Base-by-base conservation (phyloP, 2,329 filamentous ascomycete species). In the Allantophomopsis cytisporea region DNA sequence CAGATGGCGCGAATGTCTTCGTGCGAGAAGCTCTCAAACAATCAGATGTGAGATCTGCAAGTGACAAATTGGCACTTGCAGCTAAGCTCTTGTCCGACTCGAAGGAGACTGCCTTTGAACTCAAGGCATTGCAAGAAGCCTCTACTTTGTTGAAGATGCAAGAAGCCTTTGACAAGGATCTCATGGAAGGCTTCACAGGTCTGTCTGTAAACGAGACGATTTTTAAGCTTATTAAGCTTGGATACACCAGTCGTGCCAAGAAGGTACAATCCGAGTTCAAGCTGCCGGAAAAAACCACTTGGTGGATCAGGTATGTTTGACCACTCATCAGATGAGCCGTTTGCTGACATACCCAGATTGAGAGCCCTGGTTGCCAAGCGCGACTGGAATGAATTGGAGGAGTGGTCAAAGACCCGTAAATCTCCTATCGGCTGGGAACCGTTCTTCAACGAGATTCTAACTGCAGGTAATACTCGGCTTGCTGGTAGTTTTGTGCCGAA, bases 401-500 rank as follows among this genome's bases (percentile, higher is more conserved):
- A 95, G 50, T 73, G 86, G 49, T 73, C 76, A 30, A 83, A 80
- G 54, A 75, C 60, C 31, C 73, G 83, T 54, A 94, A 88, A 60
- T 91, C 83, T 42, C 85, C 89, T 1, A 96, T 98, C 55, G 89
- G 89, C 10, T 98, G 91, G 91, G 86, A 94, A 78, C 86, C 89
- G 0, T 98, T 94, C 61, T 95, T 84, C 66, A 93, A 91, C 54
- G 81, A 93, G 51, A 77, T 84, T 20, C 66, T 96, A 1, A 79
- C 82, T 36, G 91, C 91, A 2, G 91, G 91, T 35, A 96, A 96
- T 55, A 81, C 85, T 5, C 82, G 88, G 44, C 69, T 94, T 13
- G 91, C 91, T 1, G 74, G 81, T 1, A 59, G 76, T 5, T 96
- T 95, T 60, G 77, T 96, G 38, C 78, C 85, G 2, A 96, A 96